Base-by-base conservation (phyloP, 2,329 filamentous ascomycete genomes). In the Fusarium agapanthi region DNA sequence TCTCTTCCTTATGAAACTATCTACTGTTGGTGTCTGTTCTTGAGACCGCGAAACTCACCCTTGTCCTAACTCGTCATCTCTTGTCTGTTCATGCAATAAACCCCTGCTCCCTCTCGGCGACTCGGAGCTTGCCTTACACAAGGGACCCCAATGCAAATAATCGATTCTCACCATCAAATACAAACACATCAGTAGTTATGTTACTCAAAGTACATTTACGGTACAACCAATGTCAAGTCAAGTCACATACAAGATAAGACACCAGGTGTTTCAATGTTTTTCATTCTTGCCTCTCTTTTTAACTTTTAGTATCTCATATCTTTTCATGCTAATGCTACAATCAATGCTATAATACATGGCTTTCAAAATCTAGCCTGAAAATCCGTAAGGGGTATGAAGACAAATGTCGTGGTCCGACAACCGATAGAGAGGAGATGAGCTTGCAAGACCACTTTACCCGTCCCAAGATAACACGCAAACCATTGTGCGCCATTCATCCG, bases 401-500 rank as follows among this genome's bases (percentile, higher is more conserved):
- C 71, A 76, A 70, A 69, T 74, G 74, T 56, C 68, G 63, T 73
- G 71, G 70, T 65, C 59, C 62, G 72, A 59, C 66, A 76, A 68
- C 62, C 56, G 71, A 74, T 77, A 77, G 78, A 81, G 80, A 71
- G 80, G 79, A 81, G 80, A 81, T 78, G 79, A 81, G 80, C 80
- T 79, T 79, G 72, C 68, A 74, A 77, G 75, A 75, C 76, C 70
- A 76, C 77, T 74, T 77, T 72, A 76, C 72, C 75, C 76, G 73
- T 76, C 76, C 76, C 73, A 57, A 75, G 66, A 77, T 80, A 86
- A 87, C 84, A 87, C 85, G 86, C 75, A 84, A 83, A 79, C 85
- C 84, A 86, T 85, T 43, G 83, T 83, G 81, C 82, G 83, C 80
- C 78, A 81, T 77, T 80, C 82, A 79, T 76, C 76, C 69, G 55